Base-by-base conservation (phyloP, 148 eudicot species). In the Fagopyrum tataricum region DNA sequence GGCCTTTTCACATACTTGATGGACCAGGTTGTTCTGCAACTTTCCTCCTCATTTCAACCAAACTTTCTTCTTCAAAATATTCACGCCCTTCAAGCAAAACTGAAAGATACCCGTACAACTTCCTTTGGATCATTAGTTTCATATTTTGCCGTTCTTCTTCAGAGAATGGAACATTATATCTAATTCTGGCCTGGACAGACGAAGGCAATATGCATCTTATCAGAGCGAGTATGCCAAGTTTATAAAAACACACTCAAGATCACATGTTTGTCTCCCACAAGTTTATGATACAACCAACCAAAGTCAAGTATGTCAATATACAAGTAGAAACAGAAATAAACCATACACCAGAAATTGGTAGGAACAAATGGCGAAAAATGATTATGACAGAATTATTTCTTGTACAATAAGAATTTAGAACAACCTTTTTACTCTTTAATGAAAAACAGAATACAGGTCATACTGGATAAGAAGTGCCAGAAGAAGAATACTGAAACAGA, bases 31-130 rank as follows among this genome's bases (percentile, higher is more conserved):
- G 79, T 67, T 86, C 84, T 68, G 37, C 46, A 31, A 73, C 74
- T 48, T 37, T 73, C 72, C 77, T 74, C 77, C 79, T 82, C 76
- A 81, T 66, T 78, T 81, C 87, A 7, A 11, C 37, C 55, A 74
- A 71, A 72, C 78, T 59, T 48, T 91, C 89, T 80, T 94, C 92
- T 80, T 88, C 89, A 76, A 91, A 87, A 23, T 44, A 81, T 76
- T 94, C 90, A 52, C 85, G 97, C 13, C 79, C 87, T 80, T 89
- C 98, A 37, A 94, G 93, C 72, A 94, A 73, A 78, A 85, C 86
- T 11, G 83, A 87, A 79, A 91, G 81, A 79, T 89, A 89, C 47
- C 79, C 51, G 73, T 89, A 94, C 48, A 94, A 74, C 74, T 79
- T 86, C 71, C 87, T 79, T 75, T 88, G 97, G 61, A 94, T 94